phyloP scores from a whole-genome alignment of 2,329 filamentous ascomycete species.

The Fusarium ramigenum region DNA sequence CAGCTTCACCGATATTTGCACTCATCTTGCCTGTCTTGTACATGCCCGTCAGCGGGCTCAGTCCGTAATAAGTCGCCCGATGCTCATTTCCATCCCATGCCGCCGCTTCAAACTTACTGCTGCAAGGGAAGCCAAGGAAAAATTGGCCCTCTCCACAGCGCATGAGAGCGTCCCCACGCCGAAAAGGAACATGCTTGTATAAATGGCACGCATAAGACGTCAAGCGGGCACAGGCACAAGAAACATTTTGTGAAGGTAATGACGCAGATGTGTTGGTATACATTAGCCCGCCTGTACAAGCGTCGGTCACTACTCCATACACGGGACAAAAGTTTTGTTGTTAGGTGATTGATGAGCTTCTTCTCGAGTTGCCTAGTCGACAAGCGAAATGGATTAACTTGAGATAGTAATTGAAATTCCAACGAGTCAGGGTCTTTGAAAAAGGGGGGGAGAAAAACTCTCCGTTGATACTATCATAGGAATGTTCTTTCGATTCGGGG shows the following conservation, averaged over 20 bases:
- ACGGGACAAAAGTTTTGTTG: not conserved
- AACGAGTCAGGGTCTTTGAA: constrained; percentile 7
- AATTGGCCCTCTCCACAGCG: constrained; percentile 26
- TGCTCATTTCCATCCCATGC: constrained; percentile 40
- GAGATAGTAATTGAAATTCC: not conserved
- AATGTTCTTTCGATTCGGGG: constrained; percentile 12
- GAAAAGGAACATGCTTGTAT: constrained; percentile 15
- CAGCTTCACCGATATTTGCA: constrained; percentile 34
- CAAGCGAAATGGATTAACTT: not conserved
- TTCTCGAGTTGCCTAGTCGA: constrained; percentile 28
- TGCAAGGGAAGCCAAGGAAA: constrained; percentile 39
- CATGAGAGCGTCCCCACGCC: constrained; percentile 18
- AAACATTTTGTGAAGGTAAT: constrained; percentile 29
- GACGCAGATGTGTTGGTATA: constrained; percentile 26
- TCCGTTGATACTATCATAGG: constrained; percentile 13
- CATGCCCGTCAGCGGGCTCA: constrained; percentile 18
- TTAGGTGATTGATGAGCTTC: constrained; percentile 1
- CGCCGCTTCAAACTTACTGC: constrained; percentile 34
- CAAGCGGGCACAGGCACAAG: constrained; percentile 26
- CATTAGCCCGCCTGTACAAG: constrained; percentile 2
- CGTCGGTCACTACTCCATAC: not conserved
- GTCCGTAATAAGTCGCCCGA: constrained; percentile 13
- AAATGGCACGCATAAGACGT: constrained; percentile 27
- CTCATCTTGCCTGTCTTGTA: constrained; percentile 20
- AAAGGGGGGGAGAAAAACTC: not conserved